Conservation (phyloP, 352 stramenopile species). For the Globisporangium paddicum region DNA sequence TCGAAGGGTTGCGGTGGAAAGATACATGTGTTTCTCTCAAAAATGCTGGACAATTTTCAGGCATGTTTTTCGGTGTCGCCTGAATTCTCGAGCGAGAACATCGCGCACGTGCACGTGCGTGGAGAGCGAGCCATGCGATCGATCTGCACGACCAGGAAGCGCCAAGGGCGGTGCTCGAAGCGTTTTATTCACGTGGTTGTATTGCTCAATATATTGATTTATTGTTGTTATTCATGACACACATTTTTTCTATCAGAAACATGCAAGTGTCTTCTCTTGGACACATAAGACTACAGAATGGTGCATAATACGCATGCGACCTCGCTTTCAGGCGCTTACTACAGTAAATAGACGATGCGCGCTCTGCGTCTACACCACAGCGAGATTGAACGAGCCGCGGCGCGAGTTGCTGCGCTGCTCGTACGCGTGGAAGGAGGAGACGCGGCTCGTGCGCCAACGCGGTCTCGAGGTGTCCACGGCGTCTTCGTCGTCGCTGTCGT, state of each 20-base stretch:
- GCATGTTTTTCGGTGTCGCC: too few relatives aligned
- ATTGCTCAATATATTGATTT: too few relatives aligned
- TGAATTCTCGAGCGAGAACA: too few relatives aligned
- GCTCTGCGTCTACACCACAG: neutral
- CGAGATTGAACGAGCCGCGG: conserved; percentile 8
- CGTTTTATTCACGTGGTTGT: too few relatives aligned
- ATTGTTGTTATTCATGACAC: neutral
- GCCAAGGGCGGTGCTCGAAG: too few relatives aligned
- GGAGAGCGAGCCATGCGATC: too few relatives aligned
- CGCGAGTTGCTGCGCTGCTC: conserved; percentile 16
- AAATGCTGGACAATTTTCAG: too few relatives aligned
- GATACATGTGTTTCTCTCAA: too few relatives aligned
- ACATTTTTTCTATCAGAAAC: neutral
- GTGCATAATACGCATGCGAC: neutral
- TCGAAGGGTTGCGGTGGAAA: too few relatives aligned
- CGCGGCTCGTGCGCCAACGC: conserved; percentile 9
- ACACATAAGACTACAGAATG: neutral
- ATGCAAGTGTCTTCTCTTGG: neutral
- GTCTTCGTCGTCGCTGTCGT: conserved; percentile 11
- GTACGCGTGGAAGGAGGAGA: conserved; percentile 15
- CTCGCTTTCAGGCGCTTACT: neutral
- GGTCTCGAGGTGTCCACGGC: neutral
- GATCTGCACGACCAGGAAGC: too few relatives aligned
- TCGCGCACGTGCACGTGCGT: too few relatives aligned
- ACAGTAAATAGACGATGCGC: neutral